Evolutionary conservation across 352 stramenopile genomes (phyloP).

Genomic region (Plasmopara halstedii): DNA sequence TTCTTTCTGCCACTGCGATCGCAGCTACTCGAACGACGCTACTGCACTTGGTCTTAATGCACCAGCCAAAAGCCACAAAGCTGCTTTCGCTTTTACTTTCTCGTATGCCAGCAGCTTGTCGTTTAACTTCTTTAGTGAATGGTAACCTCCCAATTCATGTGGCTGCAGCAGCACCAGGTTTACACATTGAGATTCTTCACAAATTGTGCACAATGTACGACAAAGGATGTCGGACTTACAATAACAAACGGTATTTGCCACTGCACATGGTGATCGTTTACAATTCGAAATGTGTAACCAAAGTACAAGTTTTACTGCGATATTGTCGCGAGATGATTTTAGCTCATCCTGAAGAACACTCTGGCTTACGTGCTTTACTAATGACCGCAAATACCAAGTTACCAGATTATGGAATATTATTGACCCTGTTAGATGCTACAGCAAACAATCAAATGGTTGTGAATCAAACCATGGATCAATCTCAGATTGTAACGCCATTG

Average conservation of each 20-base stretch:
- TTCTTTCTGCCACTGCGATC: slow-evolving; percentile 24
- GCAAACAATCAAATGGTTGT: slow-evolving; percentile 15
- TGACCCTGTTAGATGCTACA: slow-evolving; percentile 29
- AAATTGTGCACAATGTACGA: slow-evolving; percentile 23
- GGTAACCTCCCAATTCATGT: slow-evolving; percentile 45
- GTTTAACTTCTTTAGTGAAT: slow-evolving; percentile 15
- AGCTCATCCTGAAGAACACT: slow-evolving; percentile 24
- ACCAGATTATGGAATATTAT: slow-evolving; percentile 27
- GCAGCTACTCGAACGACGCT: slow-evolving; percentile 33
- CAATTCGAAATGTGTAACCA: slow-evolving; percentile 11
- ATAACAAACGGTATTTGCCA: slow-evolving; percentile 32
- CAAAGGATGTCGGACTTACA: slow-evolving; percentile 35
- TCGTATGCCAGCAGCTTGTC: slow-evolving; percentile 22
- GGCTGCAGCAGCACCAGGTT: slow-evolving; percentile 20
- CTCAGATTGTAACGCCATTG: slow-evolving; percentile 30
- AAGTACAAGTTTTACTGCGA: slow-evolving; percentile 23
- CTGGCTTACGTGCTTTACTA: slow-evolving; percentile 33
- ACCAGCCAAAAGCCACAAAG: slow-evolving; percentile 21
- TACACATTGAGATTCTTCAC: slow-evolving; percentile 11
- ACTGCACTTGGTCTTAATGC: slow-evolving; percentile 50
- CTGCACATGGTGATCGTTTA: slow-evolving; percentile 39
- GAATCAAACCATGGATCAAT: not conserved
- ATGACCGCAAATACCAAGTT: slow-evolving; percentile 27
- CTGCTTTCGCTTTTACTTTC: slow-evolving; percentile 29
- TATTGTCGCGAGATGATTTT: slow-evolving; percentile 25